Evolutionary conservation across 192 early-diverging fungal genomes (phyloP), one percentile per base, ranked within the genome.

Genomic region (Backusella australiensis): DNA sequence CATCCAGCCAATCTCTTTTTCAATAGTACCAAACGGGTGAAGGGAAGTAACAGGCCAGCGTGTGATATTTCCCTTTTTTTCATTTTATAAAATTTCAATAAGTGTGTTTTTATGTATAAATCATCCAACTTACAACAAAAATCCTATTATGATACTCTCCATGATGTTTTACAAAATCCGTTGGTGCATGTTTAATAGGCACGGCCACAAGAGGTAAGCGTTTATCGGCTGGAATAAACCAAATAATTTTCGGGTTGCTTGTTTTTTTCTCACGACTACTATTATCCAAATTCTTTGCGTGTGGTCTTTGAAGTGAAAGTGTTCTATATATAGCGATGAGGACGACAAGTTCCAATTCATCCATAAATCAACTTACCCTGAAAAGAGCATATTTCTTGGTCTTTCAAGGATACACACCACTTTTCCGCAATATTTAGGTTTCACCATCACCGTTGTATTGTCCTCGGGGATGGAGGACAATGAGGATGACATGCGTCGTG

Each of bases 151-250:
- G 39, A 52, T 86, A 94, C 1, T 84, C 77, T 14, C 78, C 68
- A 69, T 92, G 93, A 38, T 91, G 78, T 23, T 91, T 84, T 15
- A 93, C 81, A 78, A 92, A 93, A 67, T 91, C 90, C 0, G 49
- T 66, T 6, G 92, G 93, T 4, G 85, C 89, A 52, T 90, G 78
- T 75, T 93, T 89, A 26, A 90, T 86, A 3, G 94, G 90, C 68
- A 95, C 89, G 0, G 89, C 86, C 15, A 94, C 85, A 32, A 91
- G 83, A 11, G 94, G 92, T 3, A 92, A 83, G 5, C 93, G 87
- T 71, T 90, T 89, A 79, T 95, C 94, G 12, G 86, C 88, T 81
- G 94, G 93, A 81, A 89, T 89, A 84, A 95, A 93, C 93, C 93
- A 95, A 23, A 90, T 85, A 19, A 88, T 84, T 41, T 82, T 83